phyloP scores from a whole-genome alignment of 2,329 filamentous ascomycete genomes.

The Pyricularia grisea region DNA sequence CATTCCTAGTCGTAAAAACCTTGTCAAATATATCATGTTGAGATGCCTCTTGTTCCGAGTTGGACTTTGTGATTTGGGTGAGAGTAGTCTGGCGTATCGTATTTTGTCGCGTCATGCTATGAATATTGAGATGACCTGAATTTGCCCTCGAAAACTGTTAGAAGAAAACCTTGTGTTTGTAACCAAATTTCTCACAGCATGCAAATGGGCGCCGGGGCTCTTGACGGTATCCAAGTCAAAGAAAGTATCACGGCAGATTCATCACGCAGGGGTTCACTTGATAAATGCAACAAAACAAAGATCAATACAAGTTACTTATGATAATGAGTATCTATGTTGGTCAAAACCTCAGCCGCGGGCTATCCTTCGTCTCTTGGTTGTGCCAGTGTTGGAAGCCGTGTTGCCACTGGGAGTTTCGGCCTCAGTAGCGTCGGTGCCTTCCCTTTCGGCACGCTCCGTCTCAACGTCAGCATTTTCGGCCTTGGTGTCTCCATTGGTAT shows the following conservation, averaged over 20 bases:
- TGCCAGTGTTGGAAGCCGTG: conserved; percentile 9
- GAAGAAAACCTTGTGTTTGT: too few relatives aligned
- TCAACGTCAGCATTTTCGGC: conserved; percentile 5
- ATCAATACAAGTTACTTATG: neutral
- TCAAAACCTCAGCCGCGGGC: conserved; percentile 9
- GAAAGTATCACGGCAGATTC: too few relatives aligned
- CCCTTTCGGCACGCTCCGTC: conserved; percentile 3
- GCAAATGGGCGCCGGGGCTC: too few relatives aligned
- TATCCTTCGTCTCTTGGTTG: conserved; percentile 14
- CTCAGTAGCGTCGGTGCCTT: conserved; percentile 4
- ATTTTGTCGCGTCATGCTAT: too few relatives aligned
- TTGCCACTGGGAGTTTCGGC: neutral
- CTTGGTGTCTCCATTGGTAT: conserved; percentile 7
- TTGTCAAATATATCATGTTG: neutral
- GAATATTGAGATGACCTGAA: too few relatives aligned
- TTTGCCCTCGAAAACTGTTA: too few relatives aligned
- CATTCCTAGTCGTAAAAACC: neutral
- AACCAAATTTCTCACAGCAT: too few relatives aligned
- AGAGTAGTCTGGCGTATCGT: neutral
- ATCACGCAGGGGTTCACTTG: neutral
- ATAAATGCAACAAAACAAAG: neutral
- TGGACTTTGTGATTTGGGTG: too few relatives aligned
- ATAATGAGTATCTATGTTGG: neutral
- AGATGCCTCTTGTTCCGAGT: neutral
- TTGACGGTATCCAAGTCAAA: too few relatives aligned